Percentiles rank a stretch among this genome's conserved stretches.
Evolutionary conservation across 1,284 basidiomycete species (phyloP).

Genomic region (Ceratorhiza oryzae-sativae): DNA sequence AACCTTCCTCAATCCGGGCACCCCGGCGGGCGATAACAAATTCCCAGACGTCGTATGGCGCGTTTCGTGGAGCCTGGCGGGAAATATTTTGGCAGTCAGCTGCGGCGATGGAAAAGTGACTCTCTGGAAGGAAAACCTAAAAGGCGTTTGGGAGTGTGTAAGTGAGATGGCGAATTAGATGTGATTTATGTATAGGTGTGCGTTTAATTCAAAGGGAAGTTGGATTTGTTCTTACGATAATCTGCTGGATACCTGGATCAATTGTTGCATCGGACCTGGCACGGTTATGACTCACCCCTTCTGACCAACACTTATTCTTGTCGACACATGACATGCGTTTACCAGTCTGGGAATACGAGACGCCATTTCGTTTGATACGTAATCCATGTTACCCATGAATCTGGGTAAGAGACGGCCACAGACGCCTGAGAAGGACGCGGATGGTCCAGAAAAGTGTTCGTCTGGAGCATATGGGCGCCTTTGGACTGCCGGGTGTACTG

Average conservation of each 20-base stretch:
- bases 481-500: no score
- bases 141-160: conserved; percentile 95
- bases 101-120: conserved; percentile 98
- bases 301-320: no score
- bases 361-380: no score
- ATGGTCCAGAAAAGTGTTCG: no score
- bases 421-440: no score
- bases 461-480: no score
- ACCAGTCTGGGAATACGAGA: no score
- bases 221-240: background rate
- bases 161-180: conserved; percentile 85
- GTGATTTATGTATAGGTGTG: background rate
- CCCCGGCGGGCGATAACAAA: conserved; percentile 60
- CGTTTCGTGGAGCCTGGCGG: conserved; percentile 95
- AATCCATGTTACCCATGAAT: no score
- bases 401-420: no score
- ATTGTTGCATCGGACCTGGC: no score
- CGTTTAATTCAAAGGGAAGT: background rate
- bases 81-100: conserved; percentile 95
- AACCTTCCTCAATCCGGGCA: conserved; percentile 68
- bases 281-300: no score
- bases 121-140: conserved; percentile 97
- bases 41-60: conserved; percentile 98
- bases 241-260: background rate
- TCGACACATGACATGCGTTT: no score